Base-by-base conservation (phyloP, 2,329 filamentous ascomycete species). In the Apiospora malaysiana region DNA sequence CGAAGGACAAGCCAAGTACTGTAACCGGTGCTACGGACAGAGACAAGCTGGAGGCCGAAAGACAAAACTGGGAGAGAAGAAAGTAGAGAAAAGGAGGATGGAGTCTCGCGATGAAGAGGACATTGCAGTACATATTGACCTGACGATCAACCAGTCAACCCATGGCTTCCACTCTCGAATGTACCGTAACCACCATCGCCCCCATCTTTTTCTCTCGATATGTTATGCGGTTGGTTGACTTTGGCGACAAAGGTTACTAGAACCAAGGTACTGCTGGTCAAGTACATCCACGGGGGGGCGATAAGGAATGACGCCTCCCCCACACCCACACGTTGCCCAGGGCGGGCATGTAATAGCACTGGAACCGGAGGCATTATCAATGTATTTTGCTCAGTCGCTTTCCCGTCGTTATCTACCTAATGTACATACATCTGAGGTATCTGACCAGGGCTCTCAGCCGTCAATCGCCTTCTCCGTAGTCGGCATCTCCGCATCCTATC, bases 261-360 rank as follows among this genome's bases (percentile, higher is more conserved):
- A 51, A n/a, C 47, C 51, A 37, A 37, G 27, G 27, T 37, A 59
- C 16, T 18, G 56, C 56, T 18, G 14, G 27, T 6, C 7, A 12
- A 2, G 51, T 40, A 63, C 56, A 63, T 40, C 16, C 16, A 37
- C 21, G 56, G 21, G 21, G 56, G 21, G 21, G 56, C 56, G 56
- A 63, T 63, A 63, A 63, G 56, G 56, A 63, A 63, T 63, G 32
- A 63, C 56, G 56, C 56, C 56, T 63, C 56, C 56, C 56, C 56
- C 56, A 32, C 56, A 63, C 56, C 40, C 56, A 63, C 56, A 63
- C 56, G 32, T 40, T 59, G 32, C 27, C 27, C 32, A 63, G 56
- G 56, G 7, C 32, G 56, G 5, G n/a, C 21, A 59, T 59, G 51
- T 59, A 59, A 56, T 56, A 12, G 14, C 27, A 59, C 32, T 16